Conservation (phyloP, 768 basidiomycete genomes). For the Amyloporia xantha region DNA sequence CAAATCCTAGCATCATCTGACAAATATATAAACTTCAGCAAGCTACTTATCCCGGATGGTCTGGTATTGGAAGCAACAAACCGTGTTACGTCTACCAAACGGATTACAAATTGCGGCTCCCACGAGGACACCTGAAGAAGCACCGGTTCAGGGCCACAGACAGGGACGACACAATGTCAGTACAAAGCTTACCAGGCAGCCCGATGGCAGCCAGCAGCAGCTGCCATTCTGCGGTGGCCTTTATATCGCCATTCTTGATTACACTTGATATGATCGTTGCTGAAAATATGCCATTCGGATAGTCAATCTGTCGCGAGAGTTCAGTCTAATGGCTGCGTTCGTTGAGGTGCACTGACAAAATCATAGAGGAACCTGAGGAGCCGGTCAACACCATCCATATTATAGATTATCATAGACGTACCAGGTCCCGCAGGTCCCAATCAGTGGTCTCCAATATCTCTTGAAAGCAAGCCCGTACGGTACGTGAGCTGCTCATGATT, state of each 20-base stretch:
- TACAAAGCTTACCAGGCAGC: too few species aligned
- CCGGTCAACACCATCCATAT: not conserved
- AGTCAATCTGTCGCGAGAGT: slow-evolving; percentile 42
- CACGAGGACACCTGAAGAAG: too few species aligned
- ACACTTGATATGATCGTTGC: slow-evolving; percentile 63
- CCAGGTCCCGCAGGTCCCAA: slow-evolving; percentile 74
- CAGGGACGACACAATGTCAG: too few species aligned
- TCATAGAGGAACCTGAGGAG: slow-evolving; percentile 59
- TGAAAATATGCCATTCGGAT: slow-evolving; percentile 70
- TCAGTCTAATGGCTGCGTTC: slow-evolving; percentile 17
- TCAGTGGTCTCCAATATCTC: slow-evolving; percentile 60
- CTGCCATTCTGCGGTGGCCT: too few species aligned
- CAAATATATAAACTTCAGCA: not conserved
- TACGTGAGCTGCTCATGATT: slow-evolving; percentile 34
- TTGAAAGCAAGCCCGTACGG: slow-evolving; percentile 56
- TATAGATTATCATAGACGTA: slow-evolving; percentile 19
- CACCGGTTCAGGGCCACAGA: too few species aligned
- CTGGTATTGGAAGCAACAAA: slow-evolving; percentile 50
- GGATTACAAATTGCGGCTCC: too few species aligned
- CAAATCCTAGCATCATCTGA: slow-evolving; percentile 68
- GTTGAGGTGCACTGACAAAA: slow-evolving; percentile 33
- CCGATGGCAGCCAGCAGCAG: too few species aligned
- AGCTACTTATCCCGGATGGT: not conserved
- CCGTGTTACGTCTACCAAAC: too few species aligned
- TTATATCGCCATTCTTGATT: slow-evolving; percentile 48